Percentiles rank a stretch among this genome's conserved stretches.
Conservation (phyloP, 768 basidiomycete genomes). For the Gelatoporia subvermispora region DNA sequence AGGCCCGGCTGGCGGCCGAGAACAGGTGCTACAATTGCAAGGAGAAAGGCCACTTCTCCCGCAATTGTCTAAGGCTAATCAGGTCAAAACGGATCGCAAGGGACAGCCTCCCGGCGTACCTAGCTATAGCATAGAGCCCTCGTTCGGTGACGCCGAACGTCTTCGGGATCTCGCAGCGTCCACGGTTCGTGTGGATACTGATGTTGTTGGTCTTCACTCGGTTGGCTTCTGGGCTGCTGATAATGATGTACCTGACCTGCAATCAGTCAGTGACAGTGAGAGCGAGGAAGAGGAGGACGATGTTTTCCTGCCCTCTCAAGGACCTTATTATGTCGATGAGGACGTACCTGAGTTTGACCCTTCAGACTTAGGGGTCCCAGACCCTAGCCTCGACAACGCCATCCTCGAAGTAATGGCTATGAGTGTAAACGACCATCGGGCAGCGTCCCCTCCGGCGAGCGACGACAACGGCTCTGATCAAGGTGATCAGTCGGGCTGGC, state of each 20-base stretch:
- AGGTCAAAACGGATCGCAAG: background rate
- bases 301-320: background rate
- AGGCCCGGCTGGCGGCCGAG: background rate
- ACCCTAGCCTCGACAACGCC: too few relatives aligned
- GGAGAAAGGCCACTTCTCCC: constrained; percentile 1
- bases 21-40: constrained; percentile 3
- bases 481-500: too few relatives aligned
- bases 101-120: constrained; percentile 2
- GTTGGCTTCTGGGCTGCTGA: background rate
- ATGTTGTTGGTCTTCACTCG: background rate
- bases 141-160: background rate
- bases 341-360: too few relatives aligned
- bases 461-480: too few relatives aligned
- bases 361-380: too few relatives aligned
- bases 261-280: background rate
- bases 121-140: background rate
- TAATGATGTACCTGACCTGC: background rate
- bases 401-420: background rate
- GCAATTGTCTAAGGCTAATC: background rate
- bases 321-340: background rate
- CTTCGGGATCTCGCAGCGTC: background rate
- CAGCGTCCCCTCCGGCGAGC: too few relatives aligned
- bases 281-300: background rate
- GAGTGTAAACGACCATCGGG: background rate
- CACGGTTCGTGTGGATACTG: background rate